A percentile compares a stretch with the other conserved stretches of the same genome.
These are phyloP conservation scores for Lyophyllum shimeji DNA, from an alignment of 768 basidiomycete species.

Conservation along the genomic window DNA sequence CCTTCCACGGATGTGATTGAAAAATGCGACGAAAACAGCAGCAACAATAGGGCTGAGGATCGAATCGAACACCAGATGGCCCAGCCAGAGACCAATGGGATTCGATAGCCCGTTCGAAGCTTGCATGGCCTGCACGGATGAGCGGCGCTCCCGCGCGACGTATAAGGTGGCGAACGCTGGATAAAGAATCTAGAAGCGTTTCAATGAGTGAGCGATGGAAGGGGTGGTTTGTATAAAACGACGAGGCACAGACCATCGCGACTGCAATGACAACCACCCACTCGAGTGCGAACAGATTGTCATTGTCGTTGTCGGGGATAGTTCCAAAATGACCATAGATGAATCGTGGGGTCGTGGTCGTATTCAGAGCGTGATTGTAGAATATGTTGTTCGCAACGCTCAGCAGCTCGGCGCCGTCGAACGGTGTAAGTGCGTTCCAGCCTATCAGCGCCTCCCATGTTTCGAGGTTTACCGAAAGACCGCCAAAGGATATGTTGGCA, in stretches of 20 bases:
- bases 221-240: not conserved
- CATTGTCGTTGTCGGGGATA: slow-evolving; percentile 39
- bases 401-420: not conserved
- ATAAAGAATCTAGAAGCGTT: not conserved
- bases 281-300: slow-evolving; percentile 26
- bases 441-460: not conserved
- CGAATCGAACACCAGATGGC: slow-evolving; percentile 54
- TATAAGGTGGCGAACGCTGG: slow-evolving; percentile 35
- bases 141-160: slow-evolving; percentile 48
- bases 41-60: slow-evolving; percentile 31
- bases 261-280: not conserved
- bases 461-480: not conserved
- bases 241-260: not conserved
- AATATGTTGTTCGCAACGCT: not conserved
- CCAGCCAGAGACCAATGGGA: slow-evolving; percentile 51
- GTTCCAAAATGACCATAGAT: not conserved
- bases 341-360: not conserved
- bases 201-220: no score
- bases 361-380: not conserved
- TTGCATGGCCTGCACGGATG: slow-evolving; percentile 56
- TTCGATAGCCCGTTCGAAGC: slow-evolving; percentile 50
- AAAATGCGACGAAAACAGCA: not conserved
- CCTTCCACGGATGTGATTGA: not conserved
- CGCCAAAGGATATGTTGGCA: not conserved
- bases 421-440: not conserved